Percentiles rank a stretch among this genome's conserved stretches.
Evolutionary conservation across 192 early-diverging fungal genomes (phyloP).

Genomic region (Backusella liffmaniae): DNA sequence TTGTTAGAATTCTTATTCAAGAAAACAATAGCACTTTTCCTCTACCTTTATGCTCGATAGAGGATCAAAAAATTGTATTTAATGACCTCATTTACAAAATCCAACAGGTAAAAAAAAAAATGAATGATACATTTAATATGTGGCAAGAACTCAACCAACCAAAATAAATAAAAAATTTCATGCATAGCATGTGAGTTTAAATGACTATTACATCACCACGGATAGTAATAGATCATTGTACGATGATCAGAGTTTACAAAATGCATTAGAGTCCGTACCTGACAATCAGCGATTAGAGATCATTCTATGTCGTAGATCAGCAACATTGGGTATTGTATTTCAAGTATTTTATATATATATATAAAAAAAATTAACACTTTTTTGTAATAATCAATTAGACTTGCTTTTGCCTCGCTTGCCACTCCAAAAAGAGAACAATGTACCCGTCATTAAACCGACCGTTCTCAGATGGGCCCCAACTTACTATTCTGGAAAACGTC

Average conservation of each 20-base stretch:
- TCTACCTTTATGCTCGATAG: background rate
- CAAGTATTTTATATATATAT: background rate
- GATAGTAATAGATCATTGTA: background rate
- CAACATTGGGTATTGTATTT: background rate
- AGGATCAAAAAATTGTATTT: background rate
- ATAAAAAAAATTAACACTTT: too few relatives aligned
- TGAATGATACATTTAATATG: background rate
- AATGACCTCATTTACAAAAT: background rate
- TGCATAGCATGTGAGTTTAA: constrained; percentile 1
- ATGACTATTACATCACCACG: background rate
- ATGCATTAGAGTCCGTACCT: background rate
- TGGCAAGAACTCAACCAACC: background rate
- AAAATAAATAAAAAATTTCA: background rate
- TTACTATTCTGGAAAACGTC: constrained; percentile 1
- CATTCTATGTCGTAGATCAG: background rate
- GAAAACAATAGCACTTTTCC: background rate
- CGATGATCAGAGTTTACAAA: constrained; percentile 9
- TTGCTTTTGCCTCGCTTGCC: background rate
- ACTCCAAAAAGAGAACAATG: background rate
- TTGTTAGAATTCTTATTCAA: background rate
- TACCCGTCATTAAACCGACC: constrained; percentile 35
- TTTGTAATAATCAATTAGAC: background rate
- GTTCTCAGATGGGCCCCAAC: constrained; percentile 27
- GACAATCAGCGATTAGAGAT: background rate
- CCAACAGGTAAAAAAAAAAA: background rate